phyloP scores from a whole-genome alignment of 2,329 filamentous ascomycete genomes.

The Fonsecaea multimorphosa region DNA sequence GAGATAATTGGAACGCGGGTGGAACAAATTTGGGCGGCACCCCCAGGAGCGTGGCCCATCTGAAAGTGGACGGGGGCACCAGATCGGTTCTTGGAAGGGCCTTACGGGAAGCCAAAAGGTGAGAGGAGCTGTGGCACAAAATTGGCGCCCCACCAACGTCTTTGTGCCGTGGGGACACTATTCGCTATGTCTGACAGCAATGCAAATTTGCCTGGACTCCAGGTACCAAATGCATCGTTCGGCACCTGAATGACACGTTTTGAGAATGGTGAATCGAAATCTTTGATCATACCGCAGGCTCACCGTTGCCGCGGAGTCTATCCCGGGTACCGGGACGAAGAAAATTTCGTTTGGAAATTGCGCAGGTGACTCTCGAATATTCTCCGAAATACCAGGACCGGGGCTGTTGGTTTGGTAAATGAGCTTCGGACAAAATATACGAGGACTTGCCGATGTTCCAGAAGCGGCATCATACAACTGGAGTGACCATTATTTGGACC shows the following conservation, averaged over 20 bases:
- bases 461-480: slow-evolving; percentile 11
- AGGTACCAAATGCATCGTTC: neutral
- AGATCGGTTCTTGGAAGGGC: slow-evolving; percentile 9
- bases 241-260: neutral
- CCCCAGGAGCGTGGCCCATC: neutral
- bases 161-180: neutral
- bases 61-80: slow-evolving; percentile 9
- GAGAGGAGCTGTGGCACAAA: slow-evolving; percentile 24
- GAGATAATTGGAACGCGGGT: slow-evolving; percentile 34
- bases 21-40: slow-evolving; percentile 30
- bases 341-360: slow-evolving; percentile 21
- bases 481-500: neutral
- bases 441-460: slow-evolving; percentile 10
- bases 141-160: slow-evolving; percentile 7
- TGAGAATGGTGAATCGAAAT: neutral
- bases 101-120: slow-evolving; percentile 6
- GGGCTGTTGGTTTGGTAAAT: slow-evolving; percentile 12
- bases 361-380: slow-evolving; percentile 8
- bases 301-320: neutral
- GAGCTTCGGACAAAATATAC: slow-evolving; percentile 6
- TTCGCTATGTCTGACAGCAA: slow-evolving; percentile 3
- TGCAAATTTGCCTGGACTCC: neutral
- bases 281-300: neutral
- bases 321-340: neutral
- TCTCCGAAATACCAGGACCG: slow-evolving; percentile 12